A percentile compares a stretch with the other conserved stretches of the same genome.
Conservation (phyloP, 345 rosid genomes). For the Linum trigynum region DNA sequence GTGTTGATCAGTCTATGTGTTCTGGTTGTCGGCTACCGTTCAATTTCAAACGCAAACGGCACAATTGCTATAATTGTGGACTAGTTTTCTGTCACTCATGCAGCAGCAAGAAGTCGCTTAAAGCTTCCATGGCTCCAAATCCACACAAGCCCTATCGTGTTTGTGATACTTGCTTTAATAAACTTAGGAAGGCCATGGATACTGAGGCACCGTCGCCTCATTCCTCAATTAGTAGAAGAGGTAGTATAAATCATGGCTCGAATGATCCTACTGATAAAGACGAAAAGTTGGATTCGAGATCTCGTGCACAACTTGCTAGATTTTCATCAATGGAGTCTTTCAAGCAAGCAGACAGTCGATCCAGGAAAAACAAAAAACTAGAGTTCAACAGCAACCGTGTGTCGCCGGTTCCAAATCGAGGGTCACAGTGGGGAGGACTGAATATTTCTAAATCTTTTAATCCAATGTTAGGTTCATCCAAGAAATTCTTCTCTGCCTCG, state of each 20-base stretch:
- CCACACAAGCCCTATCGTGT: constrained; percentile 87
- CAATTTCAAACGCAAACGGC: constrained; percentile 78
- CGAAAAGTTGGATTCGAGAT: constrained; percentile 70
- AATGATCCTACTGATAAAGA: constrained; percentile 55
- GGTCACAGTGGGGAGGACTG: constrained; percentile 80
- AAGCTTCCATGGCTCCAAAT: constrained; percentile 98
- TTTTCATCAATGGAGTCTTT: constrained; percentile 78
- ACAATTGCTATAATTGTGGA: constrained; percentile 80
- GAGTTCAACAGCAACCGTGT: constrained; percentile 95
- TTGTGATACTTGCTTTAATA: constrained; percentile 79
- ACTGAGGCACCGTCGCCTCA: constrained; percentile 48
- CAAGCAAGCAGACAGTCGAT: constrained; percentile 60
- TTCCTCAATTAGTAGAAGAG: constrained; percentile 68
- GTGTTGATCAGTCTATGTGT: constrained; percentile 94
- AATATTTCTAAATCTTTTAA: constrained; percentile 68
- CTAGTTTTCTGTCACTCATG: constrained; percentile 91
- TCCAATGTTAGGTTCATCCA: constrained; percentile 88
- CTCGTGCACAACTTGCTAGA: constrained; percentile 72
- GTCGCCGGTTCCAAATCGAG: constrained; percentile 84
- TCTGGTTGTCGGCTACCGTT: constrained; percentile 93
- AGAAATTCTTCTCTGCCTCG: constrained; percentile 95
- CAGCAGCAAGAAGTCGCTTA: constrained; percentile 76
- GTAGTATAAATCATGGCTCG: constrained; percentile 53
- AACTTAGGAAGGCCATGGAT: constrained; percentile 66
- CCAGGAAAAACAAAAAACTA: constrained; percentile 76